Conservation (phyloP, 176 grass and related monocot genomes). For the Lolium rigidum region DNA sequence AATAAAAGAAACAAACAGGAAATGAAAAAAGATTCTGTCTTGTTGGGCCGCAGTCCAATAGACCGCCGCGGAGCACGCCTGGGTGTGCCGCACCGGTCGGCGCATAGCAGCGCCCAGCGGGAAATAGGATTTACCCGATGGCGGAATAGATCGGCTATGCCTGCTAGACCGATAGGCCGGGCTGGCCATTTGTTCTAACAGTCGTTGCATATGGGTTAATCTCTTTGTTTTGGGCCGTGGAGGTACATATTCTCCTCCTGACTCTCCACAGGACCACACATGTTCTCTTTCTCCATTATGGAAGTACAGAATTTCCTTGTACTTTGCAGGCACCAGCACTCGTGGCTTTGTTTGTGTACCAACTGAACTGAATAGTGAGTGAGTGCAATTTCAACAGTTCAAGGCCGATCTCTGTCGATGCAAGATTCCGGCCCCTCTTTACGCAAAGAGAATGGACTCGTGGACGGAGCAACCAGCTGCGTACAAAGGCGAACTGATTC, state of each 20-base stretch:
- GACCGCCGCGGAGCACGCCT: no score
- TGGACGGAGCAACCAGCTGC: slow-evolving; percentile 47
- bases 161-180: neutral
- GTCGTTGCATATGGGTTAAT: neutral
- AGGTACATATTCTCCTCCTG: neutral
- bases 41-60: no score
- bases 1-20: no score
- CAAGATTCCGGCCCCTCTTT: slow-evolving; percentile 45
- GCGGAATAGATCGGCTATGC: neutral
- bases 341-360: neutral
- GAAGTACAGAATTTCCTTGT: neutral
- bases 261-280: neutral
- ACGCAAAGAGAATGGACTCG: slow-evolving; percentile 34
- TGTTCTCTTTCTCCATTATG: neutral
- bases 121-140: no score
- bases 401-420: neutral
- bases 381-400: slow-evolving; percentile 28
- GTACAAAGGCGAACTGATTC: slow-evolving; percentile 50
- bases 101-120: no score
- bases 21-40: no score
- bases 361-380: neutral
- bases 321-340: neutral
- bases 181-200: neutral
- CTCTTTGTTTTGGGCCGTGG: neutral
- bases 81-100: no score